Evolutionary conservation across 2,329 filamentous ascomycete genomes (phyloP), one percentile per base, ranked within the genome.

Genomic region (Exophiala sp.): DNA sequence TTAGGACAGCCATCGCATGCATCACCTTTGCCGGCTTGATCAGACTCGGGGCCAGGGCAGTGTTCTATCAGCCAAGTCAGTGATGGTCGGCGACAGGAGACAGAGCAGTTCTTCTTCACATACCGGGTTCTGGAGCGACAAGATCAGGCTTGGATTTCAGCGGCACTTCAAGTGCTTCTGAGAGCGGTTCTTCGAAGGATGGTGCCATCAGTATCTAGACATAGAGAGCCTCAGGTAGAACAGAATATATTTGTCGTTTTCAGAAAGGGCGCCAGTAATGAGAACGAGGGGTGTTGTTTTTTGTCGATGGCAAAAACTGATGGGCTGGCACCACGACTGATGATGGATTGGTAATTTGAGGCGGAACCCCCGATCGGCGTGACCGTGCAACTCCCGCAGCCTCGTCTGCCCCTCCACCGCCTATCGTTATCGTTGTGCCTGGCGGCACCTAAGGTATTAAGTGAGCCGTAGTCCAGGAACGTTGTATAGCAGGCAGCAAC

Each of bases 1-100:
- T 98, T 98, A 1, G 93, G 93, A 65, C 93, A 98, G 46, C 90
- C 90, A 41, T 85, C 88, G 73, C 93, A 98, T 37, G 88, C 89
- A 69, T 95, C 90, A 49, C 75, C 76, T 68, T 77, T 70, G 43
- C 79, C 80, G 40, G 79, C 79, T 62, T 72, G 65, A 44, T 72
- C 70, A n/a, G 72, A 74, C 56, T 73, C 70, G 18, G 71, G 93
- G 0, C 93, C 93, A 2, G 91, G 91, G 64, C 93, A 98, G 74
- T 97, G 90, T 70, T 97, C 89, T 72, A 46, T 10, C 16, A 18
- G 40, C 32, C 32, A 13, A 16, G 38, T 52, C 30, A 46, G 41
- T 21, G 4, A 37, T 18, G 9, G 7, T 9, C 7, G 29, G 11
- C 11, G 16, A n/a, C 2, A 30, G 22, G 8, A n/a, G 7, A 48